A percentile compares a stretch with the other conserved stretches of the same genome.
Conservation (phyloP, 192 early-diverging fungal species). For the Backusella circina region DNA sequence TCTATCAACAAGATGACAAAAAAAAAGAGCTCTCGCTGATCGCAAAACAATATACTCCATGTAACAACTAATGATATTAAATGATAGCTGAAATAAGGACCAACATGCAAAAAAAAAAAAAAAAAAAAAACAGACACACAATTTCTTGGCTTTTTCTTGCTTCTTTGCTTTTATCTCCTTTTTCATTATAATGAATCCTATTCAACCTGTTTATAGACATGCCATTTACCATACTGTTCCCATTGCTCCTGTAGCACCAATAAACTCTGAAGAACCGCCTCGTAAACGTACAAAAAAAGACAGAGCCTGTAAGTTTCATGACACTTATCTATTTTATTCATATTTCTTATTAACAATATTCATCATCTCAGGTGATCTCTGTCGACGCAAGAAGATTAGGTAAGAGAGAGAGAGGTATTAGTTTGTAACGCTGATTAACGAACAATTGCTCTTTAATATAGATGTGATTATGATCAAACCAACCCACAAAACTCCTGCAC, state of each 20-base stretch:
- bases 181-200: background rate
- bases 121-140: background rate
- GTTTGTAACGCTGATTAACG: background rate
- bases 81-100: no score
- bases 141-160: background rate
- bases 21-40: background rate
- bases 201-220: background rate
- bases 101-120: background rate
- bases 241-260: background rate
- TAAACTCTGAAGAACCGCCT: background rate
- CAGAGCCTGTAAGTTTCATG: background rate
- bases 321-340: background rate
- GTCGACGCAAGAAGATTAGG: conserved; percentile 35
- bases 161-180: background rate
- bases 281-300: conserved; percentile 9
- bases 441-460: no score
- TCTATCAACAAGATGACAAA: background rate
- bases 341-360: background rate
- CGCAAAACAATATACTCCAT: background rate
- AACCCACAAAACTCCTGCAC: conserved; percentile 13
- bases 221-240: background rate
- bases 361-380: conserved; percentile 22
- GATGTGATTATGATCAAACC: conserved; percentile 25
- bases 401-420: background rate
- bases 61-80: no score